phyloP scores from a whole-genome alignment of 2,329 filamentous ascomycete genomes.

The Colletotrichum navitas region DNA sequence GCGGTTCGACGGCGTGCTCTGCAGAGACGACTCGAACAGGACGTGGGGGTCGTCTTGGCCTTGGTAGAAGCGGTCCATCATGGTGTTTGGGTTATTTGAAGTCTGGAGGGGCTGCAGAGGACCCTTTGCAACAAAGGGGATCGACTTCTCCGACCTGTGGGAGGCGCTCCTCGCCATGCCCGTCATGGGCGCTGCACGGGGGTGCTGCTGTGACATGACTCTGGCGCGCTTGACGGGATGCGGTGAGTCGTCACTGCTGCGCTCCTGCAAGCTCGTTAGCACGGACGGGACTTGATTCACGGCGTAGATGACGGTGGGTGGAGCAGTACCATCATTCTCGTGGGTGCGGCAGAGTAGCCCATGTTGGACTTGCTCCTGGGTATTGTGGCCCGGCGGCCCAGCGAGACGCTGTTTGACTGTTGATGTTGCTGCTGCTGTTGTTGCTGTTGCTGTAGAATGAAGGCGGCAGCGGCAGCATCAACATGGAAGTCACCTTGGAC shows the following conservation, averaged over 20 bases:
- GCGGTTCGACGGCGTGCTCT: slow-evolving; percentile 47
- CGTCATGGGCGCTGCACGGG: slow-evolving; percentile 38
- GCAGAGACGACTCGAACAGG: slow-evolving; percentile 44
- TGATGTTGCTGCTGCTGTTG: not conserved
- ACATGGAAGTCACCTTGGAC: slow-evolving; percentile 35
- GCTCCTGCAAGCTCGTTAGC: slow-evolving; percentile 44
- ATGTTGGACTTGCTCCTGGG: slow-evolving; percentile 43
- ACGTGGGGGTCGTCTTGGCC: slow-evolving; percentile 50
- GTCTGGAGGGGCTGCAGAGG: slow-evolving; percentile 51
- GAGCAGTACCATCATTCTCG: slow-evolving; percentile 37
- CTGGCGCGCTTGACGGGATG: slow-evolving; percentile 51
- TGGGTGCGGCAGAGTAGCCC: slow-evolving; percentile 32
- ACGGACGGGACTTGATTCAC: slow-evolving; percentile 1
- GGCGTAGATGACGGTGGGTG: not conserved
- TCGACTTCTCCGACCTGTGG: slow-evolving; percentile 55
- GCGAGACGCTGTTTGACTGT: slow-evolving; percentile 24
- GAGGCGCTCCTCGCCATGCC: slow-evolving; percentile 54
- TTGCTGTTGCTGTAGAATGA: slow-evolving; percentile 1
- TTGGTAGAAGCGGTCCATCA: slow-evolving; percentile 49
- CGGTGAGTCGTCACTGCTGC: slow-evolving; percentile 44
- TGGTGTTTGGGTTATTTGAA: slow-evolving; percentile 43
- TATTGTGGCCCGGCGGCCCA: slow-evolving; percentile 29
- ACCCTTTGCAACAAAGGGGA: slow-evolving; percentile 54
- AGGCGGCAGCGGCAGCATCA: slow-evolving; percentile 14
- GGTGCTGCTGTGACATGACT: slow-evolving; percentile 52